phyloP scores from a whole-genome alignment of 2,329 filamentous ascomycete genomes.

The Penicillium verrucosum region DNA sequence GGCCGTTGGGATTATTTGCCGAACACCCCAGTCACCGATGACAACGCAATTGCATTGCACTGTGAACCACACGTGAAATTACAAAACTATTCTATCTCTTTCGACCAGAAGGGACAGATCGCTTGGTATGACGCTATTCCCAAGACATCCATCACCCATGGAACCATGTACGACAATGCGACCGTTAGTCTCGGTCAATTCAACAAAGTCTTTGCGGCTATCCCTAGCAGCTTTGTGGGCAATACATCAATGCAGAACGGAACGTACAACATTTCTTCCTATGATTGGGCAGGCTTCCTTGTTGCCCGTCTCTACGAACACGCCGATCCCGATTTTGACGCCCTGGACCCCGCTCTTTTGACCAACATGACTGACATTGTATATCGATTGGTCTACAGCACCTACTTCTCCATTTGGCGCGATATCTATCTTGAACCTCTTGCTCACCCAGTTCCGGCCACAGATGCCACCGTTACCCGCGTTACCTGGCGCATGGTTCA shows the following conservation, averaged over 20 bases:
- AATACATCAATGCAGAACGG: slow-evolving; percentile 25
- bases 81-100: slow-evolving; percentile 25
- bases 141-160: slow-evolving; percentile 21
- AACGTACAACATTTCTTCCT: slow-evolving; percentile 29
- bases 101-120: slow-evolving; percentile 32
- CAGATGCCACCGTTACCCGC: slow-evolving; percentile 28
- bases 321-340: slow-evolving; percentile 22
- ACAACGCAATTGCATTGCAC: slow-evolving; percentile 33
- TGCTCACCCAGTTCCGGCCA: slow-evolving; percentile 15
- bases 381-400: slow-evolving; percentile 37
- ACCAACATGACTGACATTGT: slow-evolving; percentile 28
- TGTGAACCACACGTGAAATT: slow-evolving; percentile 29
- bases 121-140: slow-evolving; percentile 13
- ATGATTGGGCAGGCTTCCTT: slow-evolving; percentile 37
- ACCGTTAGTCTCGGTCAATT: slow-evolving; percentile 35
- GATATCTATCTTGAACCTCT: slow-evolving; percentile 31
- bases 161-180: slow-evolving; percentile 33
- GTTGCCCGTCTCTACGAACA: slow-evolving; percentile 33
- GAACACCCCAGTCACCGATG: slow-evolving; percentile 18
- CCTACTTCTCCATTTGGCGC: slow-evolving; percentile 37
- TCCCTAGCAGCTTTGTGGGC: slow-evolving; percentile 32
- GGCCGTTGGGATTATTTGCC: slow-evolving; percentile 35
- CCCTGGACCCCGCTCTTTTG: slow-evolving; percentile 22
- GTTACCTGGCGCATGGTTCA: slow-evolving; percentile 33
- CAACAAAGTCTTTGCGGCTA: slow-evolving; percentile 36